A percentile compares a stretch with the other conserved stretches of the same genome.
These are phyloP conservation scores for Blumeriella jaapii DNA, from an alignment of 2,329 filamentous ascomycete genomes.

Conservation along the genomic window DNA sequence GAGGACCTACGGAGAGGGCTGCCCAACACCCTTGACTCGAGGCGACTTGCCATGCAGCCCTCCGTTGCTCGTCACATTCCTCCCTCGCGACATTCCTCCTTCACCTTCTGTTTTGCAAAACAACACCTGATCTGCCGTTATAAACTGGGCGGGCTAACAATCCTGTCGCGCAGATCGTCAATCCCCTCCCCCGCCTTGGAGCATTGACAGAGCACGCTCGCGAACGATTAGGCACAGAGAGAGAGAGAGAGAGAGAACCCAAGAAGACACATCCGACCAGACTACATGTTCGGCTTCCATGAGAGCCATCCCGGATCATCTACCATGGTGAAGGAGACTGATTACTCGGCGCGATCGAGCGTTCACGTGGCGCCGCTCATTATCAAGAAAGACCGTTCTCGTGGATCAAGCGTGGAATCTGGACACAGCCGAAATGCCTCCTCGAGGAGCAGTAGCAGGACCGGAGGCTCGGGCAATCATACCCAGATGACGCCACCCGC, in stretches of 20 bases:
- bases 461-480: conserved; percentile 20
- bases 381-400: conserved; percentile 35
- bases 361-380: conserved; percentile 49
- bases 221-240: too few species aligned
- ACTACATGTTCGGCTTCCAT: conserved; percentile 15
- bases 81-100: too few species aligned
- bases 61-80: too few species aligned
- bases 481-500: conserved; percentile 64
- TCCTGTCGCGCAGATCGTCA: too few species aligned
- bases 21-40: too few species aligned
- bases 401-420: conserved; percentile 25
- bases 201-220: too few species aligned
- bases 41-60: too few species aligned
- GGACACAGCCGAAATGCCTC: conserved; percentile 33
- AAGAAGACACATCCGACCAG: conserved; percentile 2
- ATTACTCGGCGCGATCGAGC: conserved; percentile 36
- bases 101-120: too few species aligned
- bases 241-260: background rate
- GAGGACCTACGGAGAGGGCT: too few species aligned
- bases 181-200: too few species aligned
- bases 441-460: conserved; percentile 26
- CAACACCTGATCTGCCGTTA: too few species aligned
- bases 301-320: conserved; percentile 18
- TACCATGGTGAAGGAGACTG: conserved; percentile 26
- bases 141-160: too few species aligned